These are phyloP conservation scores for Tricholoma terreum DNA, from an alignment of 768 basidiomycete species.

Conservation along the genomic window DNA sequence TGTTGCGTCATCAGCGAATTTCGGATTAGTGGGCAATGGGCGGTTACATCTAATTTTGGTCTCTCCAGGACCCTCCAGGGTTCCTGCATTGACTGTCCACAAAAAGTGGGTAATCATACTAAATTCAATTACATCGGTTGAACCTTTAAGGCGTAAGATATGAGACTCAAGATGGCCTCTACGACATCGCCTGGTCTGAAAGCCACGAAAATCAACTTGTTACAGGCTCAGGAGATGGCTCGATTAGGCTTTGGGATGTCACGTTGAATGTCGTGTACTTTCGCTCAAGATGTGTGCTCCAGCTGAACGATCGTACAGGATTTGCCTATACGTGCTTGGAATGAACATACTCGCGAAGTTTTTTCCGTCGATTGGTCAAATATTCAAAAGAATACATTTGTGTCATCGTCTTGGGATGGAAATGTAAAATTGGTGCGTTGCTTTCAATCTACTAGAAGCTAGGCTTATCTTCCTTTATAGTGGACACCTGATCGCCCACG, in stretches of 20 bases:
- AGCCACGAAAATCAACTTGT: slow-evolving; percentile 91
- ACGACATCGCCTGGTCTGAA: slow-evolving; percentile 94
- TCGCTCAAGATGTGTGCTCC: neutral
- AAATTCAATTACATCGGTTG: slow-evolving; percentile 11
- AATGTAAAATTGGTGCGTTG: slow-evolving; percentile 76
- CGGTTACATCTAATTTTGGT: slow-evolving; percentile 70
- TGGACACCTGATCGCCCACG: slow-evolving; percentile 83
- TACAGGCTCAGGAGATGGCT: slow-evolving; percentile 87
- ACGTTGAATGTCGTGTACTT: slow-evolving; percentile 64
- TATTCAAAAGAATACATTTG: slow-evolving; percentile 82
- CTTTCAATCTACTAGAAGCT: neutral
- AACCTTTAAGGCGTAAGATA: slow-evolving; percentile 50
- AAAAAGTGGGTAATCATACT: slow-evolving; percentile 54
- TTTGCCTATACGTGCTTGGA: slow-evolving; percentile 87
- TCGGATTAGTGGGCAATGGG: slow-evolving; percentile 94
- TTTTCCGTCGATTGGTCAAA: slow-evolving; percentile 97
- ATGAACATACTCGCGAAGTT: slow-evolving; percentile 91
- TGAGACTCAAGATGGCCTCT: slow-evolving; percentile 87
- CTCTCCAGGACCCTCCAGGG: slow-evolving; percentile 42
- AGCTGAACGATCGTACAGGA: slow-evolving; percentile 47
- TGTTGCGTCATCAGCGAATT: slow-evolving; percentile 85
- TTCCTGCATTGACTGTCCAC: slow-evolving; percentile 50
- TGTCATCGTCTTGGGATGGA: slow-evolving; percentile 91
- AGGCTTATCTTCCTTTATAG: slow-evolving; percentile 36
- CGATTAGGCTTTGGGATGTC: slow-evolving; percentile 87